Conservation (phyloP, 768 basidiomycete genomes). For the Mycena epipterygia region DNA sequence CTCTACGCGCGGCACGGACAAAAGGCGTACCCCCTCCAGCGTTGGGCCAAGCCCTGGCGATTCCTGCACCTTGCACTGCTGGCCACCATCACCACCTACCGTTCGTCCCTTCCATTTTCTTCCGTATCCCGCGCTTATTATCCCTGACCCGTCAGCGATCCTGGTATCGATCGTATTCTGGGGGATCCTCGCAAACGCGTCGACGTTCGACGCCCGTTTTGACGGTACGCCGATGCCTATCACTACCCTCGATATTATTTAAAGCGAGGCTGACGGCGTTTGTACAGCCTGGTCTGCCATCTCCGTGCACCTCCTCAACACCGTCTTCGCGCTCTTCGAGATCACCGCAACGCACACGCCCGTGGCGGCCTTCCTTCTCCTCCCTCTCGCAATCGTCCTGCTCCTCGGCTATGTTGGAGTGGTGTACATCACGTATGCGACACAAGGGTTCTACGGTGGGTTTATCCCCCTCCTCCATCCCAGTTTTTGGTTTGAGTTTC, state of each 20-base stretch:
- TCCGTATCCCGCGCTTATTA: neutral
- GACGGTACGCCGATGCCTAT: conserved; percentile 13
- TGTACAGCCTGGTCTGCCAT: conserved; percentile 58
- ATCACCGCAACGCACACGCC: conserved; percentile 55
- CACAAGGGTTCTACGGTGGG: conserved; percentile 65
- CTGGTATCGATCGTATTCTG: conserved; percentile 46
- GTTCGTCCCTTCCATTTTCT: conserved; percentile 54
- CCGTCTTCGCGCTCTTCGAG: conserved; percentile 59
- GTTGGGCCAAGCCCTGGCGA: conserved; percentile 59
- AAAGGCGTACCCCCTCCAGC: conserved; percentile 57
- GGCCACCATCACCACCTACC: conserved; percentile 55
- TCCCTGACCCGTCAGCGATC: conserved; percentile 32
- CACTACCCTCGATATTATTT: neutral
- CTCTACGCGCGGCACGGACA: conserved; percentile 45
- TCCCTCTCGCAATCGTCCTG: conserved; percentile 51
- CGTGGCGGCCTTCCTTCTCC: conserved; percentile 54
- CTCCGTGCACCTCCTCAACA: conserved; percentile 61
- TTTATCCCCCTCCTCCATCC: neutral
- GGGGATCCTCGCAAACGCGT: conserved; percentile 27
- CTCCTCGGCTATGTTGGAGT: conserved; percentile 62
- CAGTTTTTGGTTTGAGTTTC: too few species aligned
- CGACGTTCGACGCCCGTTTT: conserved; percentile 24
- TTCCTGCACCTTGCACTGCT: conserved; percentile 57
- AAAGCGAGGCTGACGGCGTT: neutral
- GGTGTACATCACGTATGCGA: conserved; percentile 61